These are phyloP conservation scores for Fragaria vesca DNA, from an alignment of 306 rosid species.

Conservation along the genomic window DNA sequence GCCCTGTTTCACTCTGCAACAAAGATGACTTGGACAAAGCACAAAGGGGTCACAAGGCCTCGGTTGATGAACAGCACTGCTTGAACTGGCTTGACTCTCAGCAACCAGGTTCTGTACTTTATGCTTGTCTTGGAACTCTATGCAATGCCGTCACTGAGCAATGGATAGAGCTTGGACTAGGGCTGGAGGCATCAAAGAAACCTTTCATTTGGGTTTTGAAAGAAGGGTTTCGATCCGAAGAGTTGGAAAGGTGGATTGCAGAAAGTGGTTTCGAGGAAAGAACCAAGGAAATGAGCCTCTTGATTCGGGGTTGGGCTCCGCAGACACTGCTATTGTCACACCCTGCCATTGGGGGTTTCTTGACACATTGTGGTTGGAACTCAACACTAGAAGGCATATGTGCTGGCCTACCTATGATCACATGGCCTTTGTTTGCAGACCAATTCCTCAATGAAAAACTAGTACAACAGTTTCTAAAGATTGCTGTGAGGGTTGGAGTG, in stretches of 20 bases:
- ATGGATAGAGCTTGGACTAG: slow-evolving; percentile 36
- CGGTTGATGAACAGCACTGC: slow-evolving; percentile 30
- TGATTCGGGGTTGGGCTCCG: slow-evolving; percentile 64
- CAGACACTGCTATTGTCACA: slow-evolving; percentile 52
- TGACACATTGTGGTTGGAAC: slow-evolving; percentile 63
- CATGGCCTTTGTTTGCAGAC: slow-evolving; percentile 65
- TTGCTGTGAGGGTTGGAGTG: slow-evolving; percentile 52
- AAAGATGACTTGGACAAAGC: slow-evolving; percentile 41
- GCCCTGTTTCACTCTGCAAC: slow-evolving; percentile 36
- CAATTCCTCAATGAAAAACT: slow-evolving; percentile 61
- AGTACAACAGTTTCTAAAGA: slow-evolving; percentile 27
- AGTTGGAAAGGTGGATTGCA: slow-evolving; percentile 41
- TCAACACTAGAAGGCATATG: slow-evolving; percentile 14
- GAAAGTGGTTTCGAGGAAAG: slow-evolving; percentile 10
- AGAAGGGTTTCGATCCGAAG: slow-evolving; percentile 11
- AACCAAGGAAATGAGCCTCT: slow-evolving; percentile 23
- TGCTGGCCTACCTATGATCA: slow-evolving; percentile 42
- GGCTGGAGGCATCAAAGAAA: slow-evolving; percentile 34
- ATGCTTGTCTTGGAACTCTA: slow-evolving; percentile 48
- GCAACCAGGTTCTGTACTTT: slow-evolving; percentile 38
- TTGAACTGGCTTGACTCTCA: slow-evolving; percentile 49
- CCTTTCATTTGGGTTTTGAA: slow-evolving; percentile 40
- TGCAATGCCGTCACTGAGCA: slow-evolving; percentile 19
- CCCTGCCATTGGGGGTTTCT: slow-evolving; percentile 50
- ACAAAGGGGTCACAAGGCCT: slow-evolving; percentile 47